Evolutionary conservation across 352 stramenopile genomes (phyloP).

Genomic region (Globisporangium viniferum): DNA sequence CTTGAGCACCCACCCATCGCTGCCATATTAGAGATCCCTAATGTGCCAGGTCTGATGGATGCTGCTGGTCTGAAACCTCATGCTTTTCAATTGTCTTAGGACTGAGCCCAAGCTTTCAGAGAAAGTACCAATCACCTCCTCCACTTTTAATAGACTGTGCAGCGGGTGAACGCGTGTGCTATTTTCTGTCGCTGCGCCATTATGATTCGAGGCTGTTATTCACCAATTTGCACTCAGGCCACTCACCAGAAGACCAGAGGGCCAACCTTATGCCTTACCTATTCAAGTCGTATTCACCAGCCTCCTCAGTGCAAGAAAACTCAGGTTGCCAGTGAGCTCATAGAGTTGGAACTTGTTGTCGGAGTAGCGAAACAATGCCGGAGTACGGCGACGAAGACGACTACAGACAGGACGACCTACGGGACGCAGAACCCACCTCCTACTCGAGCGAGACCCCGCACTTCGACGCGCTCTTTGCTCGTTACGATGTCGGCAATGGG

Average conservation of each 20-base stretch:
- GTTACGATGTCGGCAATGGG: conserved; percentile 43
- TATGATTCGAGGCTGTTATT: not conserved
- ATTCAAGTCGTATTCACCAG: not conserved
- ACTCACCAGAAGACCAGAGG: not conserved
- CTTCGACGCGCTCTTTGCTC: conserved; percentile 55
- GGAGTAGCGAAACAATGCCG: conserved; percentile 16
- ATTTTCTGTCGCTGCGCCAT: conserved; percentile 5
- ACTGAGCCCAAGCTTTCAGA: not conserved
- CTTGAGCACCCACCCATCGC: not conserved
- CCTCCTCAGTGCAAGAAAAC: not conserved
- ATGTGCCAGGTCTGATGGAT: conserved; percentile 5
- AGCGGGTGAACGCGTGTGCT: not conserved
- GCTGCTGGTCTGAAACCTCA: not conserved
- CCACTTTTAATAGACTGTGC: conserved; percentile 3
- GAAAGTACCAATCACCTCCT: not conserved
- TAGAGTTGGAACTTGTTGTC: not conserved
- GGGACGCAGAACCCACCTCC: conserved; percentile 21
- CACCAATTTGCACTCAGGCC: not conserved
- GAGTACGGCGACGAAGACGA: conserved; percentile 28
- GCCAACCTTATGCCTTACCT: not conserved
- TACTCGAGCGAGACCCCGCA: conserved; percentile 55
- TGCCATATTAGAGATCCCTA: not conserved
- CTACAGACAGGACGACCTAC: conserved; percentile 12
- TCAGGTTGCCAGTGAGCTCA: not conserved
- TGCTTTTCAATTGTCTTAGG: conserved; percentile 3